phyloP scores from a whole-genome alignment of 2,329 filamentous ascomycete species.

The Lasiodiplodia citricola region DNA sequence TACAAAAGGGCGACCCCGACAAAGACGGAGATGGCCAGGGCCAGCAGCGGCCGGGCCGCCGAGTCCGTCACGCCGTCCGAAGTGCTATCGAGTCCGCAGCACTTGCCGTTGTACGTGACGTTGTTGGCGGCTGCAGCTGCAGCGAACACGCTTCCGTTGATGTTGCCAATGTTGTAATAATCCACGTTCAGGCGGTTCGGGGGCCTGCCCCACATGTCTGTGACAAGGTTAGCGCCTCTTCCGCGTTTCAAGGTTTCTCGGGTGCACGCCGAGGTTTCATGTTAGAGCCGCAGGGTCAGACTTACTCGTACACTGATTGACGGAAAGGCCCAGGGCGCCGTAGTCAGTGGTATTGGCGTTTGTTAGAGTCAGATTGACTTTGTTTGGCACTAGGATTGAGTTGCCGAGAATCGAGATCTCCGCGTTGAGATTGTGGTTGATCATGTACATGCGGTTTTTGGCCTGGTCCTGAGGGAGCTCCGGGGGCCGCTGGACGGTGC shows the following conservation, averaged over 20 bases:
- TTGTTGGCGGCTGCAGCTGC: constrained; percentile 64
- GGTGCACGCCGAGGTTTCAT: constrained; percentile 20
- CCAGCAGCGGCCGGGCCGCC: constrained; percentile 18
- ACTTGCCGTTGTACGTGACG: constrained; percentile 68
- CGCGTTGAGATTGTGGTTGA: constrained; percentile 91
- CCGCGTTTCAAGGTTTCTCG: constrained; percentile 14
- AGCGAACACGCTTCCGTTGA: constrained; percentile 47
- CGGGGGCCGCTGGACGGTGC: constrained; percentile 77
- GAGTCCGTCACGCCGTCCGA: constrained; percentile 19
- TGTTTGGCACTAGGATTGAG: constrained; percentile 44
- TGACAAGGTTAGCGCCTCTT: constrained; percentile 9
- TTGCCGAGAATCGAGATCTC: constrained; percentile 56
- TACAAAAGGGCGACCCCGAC: constrained; percentile 18
- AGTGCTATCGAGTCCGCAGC: constrained; percentile 57
- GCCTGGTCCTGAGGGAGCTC: constrained; percentile 58
- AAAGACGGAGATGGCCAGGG: constrained; percentile 10
- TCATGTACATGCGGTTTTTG: constrained; percentile 72
- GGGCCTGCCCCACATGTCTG: constrained; percentile 42
- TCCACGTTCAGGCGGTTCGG: constrained; percentile 50
- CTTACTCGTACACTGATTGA: constrained; percentile 42
- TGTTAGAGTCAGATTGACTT: constrained; percentile 40
- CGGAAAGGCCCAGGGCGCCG: constrained; percentile 42
- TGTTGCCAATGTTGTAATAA: constrained; percentile 45
- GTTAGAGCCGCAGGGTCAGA: constrained; percentile 23
- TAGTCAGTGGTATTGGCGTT: constrained; percentile 40